Evolutionary conservation across 108 stramenopile genomes (phyloP), one percentile per base, ranked within the genome.

Genomic region (Fragilaria radians): DNA sequence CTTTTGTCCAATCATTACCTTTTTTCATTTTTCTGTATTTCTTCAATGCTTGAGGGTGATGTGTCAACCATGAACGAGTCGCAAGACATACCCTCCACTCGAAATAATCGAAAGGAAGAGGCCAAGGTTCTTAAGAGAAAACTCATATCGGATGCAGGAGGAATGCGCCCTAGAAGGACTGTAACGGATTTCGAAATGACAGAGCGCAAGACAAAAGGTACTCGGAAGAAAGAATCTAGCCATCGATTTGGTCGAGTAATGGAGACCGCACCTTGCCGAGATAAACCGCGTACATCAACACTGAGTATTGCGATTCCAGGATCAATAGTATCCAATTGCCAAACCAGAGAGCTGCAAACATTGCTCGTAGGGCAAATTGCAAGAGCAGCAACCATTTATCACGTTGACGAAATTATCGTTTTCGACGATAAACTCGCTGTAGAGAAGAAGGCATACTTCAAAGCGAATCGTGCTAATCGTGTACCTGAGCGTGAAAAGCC

Each of bases 341-440:
- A 96, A 68, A 93, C 88, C 21, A 74, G 70, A 51, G 95, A 96
- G 65, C 72, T 98, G 24, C 81, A 86, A 61, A 98, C 97, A 3
- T 71, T 89, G 32, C 66, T 97, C 32, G 94, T 94, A 2, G 96
- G 96, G 5, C 89, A 94, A 62, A 95, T 98, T 53, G 95, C 96
- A 25, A 88, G 97, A 11, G 95, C 97, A 0, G 91, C 93, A 1
- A 87, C 92, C 0, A 88, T 98, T 48, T 98, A 93, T 62, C 88
- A 95, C 55, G 89, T 97, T 1, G 97, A 98, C 69, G 97, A 98
- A 78, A 81, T 98, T 58, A 73, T 98, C 28, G 94, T 98, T 0
- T 98, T 89, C 63, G 95, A 96, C 56, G 97, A 98, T 73, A 86
- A 85, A 46, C 59, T 85, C 5, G 78, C 66, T 57, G 61, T 70